Evolutionary conservation across 148 eudicot species (phyloP).

Genomic region (Silene uniflora): DNA sequence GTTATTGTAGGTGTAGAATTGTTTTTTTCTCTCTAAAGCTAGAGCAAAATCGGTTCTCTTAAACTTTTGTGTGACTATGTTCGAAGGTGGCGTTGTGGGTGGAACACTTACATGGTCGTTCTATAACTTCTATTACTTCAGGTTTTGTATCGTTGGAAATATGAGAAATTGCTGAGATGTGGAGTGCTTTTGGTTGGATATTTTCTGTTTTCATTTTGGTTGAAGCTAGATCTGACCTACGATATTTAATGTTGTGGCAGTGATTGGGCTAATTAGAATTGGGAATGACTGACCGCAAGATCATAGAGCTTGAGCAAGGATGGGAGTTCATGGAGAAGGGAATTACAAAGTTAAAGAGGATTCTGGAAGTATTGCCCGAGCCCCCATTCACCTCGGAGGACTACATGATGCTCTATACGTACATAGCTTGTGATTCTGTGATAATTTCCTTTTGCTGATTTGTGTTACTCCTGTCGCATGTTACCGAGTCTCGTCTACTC

Average conservation of each 20-base stretch:
- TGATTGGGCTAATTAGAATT: constrained; percentile 3
- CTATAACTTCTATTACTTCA: neutral
- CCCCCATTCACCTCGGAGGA: constrained; percentile 78
- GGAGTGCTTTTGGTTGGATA: neutral
- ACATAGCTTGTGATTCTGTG: constrained; percentile 21
- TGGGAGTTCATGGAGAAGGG: constrained; percentile 91
- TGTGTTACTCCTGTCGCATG: neutral
- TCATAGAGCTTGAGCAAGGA: constrained; percentile 78
- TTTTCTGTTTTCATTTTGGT: neutral
- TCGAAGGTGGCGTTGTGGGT: neutral
- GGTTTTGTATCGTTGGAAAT: neutral
- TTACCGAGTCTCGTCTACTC: neutral
- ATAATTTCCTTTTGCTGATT: neutral
- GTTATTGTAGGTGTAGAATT: no score
- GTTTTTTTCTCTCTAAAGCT: no score
- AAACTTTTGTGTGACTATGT: no score
- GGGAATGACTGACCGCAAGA: constrained; percentile 59
- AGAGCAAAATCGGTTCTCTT: no score
- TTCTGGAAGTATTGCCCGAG: constrained; percentile 74
- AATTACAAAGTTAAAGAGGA: constrained; percentile 71
- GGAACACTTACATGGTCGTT: no score
- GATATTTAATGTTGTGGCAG: constrained; percentile 13
- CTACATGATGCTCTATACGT: constrained; percentile 88
- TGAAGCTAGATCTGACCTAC: constrained; percentile 2
- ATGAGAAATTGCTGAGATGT: neutral